phyloP scores from a whole-genome alignment of 495 filamentous ascomycete genomes.

The Penicillium cataractarum region DNA sequence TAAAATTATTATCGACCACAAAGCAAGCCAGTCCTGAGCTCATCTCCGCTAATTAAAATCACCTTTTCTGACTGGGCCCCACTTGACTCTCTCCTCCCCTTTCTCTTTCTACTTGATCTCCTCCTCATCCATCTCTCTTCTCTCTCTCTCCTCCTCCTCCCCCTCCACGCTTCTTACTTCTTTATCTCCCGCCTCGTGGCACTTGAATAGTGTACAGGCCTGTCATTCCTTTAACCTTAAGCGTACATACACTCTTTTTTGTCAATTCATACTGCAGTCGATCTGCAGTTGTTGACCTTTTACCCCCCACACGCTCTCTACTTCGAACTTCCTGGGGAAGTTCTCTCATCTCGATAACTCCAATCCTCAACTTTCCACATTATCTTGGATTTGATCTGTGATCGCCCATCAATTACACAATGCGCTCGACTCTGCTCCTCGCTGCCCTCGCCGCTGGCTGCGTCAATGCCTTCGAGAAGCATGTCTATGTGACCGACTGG shows the following conservation, averaged over 20 bases:
- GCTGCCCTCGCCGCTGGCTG: conserved; percentile 64
- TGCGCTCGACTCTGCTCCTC: conserved; percentile 70
- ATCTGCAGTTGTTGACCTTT: conserved; percentile 37
- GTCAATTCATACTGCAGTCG: conserved; percentile 38
- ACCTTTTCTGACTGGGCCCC: conserved; percentile 34
- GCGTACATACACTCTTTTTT: conserved; percentile 30
- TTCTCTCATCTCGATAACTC: conserved; percentile 13
- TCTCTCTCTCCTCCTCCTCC: conserved; percentile 25
- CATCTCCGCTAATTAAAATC: conserved; percentile 8
- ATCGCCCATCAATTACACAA: conserved; percentile 46
- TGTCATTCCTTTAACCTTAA: conserved; percentile 46
- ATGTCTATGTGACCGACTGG: conserved; percentile 56
- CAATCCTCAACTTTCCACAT: background rate
- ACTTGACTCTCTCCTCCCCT: conserved; percentile 15
- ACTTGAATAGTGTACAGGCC: conserved; percentile 40
- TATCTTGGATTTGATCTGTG: conserved; percentile 31
- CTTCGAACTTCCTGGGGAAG: conserved; percentile 48
- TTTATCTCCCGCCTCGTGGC: conserved; percentile 23
- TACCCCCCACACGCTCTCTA: conserved; percentile 8
- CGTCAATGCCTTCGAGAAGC: conserved; percentile 60
- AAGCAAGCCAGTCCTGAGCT: conserved; percentile 1
- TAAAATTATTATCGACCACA: background rate
- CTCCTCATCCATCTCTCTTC: conserved; percentile 16
- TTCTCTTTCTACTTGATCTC: conserved; percentile 32
- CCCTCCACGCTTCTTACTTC: conserved; percentile 20